Percentiles rank a stretch among this genome's conserved stretches.
These are phyloP conservation scores for Xylariales sp. DNA, from an alignment of 2,329 filamentous ascomycete genomes.

Conservation along the genomic window DNA sequence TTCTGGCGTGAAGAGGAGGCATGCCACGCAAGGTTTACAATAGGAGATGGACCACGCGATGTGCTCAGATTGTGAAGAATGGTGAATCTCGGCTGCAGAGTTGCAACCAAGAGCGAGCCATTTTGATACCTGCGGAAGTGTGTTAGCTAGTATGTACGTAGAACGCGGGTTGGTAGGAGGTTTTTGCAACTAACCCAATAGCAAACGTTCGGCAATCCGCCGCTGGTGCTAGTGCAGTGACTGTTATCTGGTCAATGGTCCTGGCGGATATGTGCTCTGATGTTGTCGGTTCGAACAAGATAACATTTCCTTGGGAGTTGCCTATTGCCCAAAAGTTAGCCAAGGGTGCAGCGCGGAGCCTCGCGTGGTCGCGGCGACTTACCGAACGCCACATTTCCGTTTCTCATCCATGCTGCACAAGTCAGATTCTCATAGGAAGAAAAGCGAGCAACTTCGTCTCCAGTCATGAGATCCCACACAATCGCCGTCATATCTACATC, in stretches of 20 bases:
- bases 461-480: conserved; percentile 93
- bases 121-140: conserved; percentile 71
- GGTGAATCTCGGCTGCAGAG: conserved; percentile 84
- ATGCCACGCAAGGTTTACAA: conserved; percentile 88
- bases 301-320: conserved; percentile 87
- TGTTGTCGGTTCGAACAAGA: conserved; percentile 88
- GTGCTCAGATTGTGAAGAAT: conserved; percentile 91
- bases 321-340: conserved; percentile 51
- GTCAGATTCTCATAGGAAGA: conserved; percentile 83
- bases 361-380: no score
- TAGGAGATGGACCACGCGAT: conserved; percentile 76
- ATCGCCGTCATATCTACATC: conserved; percentile 88
- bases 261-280: conserved; percentile 88
- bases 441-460: conserved; percentile 87
- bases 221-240: conserved; percentile 87
- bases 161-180: conserved; percentile 3
- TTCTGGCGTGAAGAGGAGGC: conserved; percentile 94
- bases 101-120: conserved; percentile 86
- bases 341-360: background rate
- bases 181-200: conserved; percentile 66
- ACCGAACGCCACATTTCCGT: conserved; percentile 97
- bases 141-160: no score
- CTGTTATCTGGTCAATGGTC: conserved; percentile 87
- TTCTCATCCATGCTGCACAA: conserved; percentile 90
- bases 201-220: conserved; percentile 92